Evolutionary conservation across 2,329 filamentous ascomycete genomes (phyloP).

Genomic region (Aspergillus sp.): DNA sequence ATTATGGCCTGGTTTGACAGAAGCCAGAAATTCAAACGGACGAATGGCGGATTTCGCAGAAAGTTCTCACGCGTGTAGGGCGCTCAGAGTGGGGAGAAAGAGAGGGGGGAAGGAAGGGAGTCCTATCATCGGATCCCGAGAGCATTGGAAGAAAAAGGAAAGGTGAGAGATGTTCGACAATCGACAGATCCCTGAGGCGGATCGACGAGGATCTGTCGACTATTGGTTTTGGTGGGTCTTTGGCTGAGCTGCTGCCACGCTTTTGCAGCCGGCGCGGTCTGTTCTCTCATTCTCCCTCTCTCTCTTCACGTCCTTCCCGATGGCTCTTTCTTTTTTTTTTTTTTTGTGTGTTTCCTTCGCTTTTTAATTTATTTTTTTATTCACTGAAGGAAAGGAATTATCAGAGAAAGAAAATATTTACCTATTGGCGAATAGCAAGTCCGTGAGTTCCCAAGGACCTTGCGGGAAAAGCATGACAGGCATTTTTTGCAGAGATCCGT

Average conservation of each 20-base stretch:
- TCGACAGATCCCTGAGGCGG: conserved; percentile 33
- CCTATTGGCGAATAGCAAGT: conserved; percentile 11
- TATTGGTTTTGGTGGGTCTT: conserved; percentile 41
- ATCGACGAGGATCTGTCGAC: conserved; percentile 43
- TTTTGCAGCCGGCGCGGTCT: conserved; percentile 15
- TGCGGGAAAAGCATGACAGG: conserved; percentile 22
- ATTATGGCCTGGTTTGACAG: conserved; percentile 14
- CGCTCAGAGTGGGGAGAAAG: not conserved
- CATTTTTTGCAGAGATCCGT: conserved; percentile 20
- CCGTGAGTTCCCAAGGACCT: conserved; percentile 7
- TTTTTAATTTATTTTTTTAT: not conserved
- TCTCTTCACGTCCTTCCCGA: conserved; percentile 7
- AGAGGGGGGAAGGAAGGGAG: not conserved
- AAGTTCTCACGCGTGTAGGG: not conserved
- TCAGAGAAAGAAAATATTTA: not conserved
- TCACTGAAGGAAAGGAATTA: not conserved
- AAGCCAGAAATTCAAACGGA: conserved; percentile 16
- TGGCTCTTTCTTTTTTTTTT: conserved; percentile 6
- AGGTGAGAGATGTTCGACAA: conserved; percentile 22
- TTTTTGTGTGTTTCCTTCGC: not conserved
- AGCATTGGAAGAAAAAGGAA: conserved; percentile 15
- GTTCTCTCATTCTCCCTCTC: not conserved
- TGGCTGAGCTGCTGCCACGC: conserved; percentile 33
- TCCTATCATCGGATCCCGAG: not conserved
- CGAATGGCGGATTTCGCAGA: conserved; percentile 11